phyloP scores from a whole-genome alignment of 192 early-diverging fungal species.

The Dissophora globulifera region DNA sequence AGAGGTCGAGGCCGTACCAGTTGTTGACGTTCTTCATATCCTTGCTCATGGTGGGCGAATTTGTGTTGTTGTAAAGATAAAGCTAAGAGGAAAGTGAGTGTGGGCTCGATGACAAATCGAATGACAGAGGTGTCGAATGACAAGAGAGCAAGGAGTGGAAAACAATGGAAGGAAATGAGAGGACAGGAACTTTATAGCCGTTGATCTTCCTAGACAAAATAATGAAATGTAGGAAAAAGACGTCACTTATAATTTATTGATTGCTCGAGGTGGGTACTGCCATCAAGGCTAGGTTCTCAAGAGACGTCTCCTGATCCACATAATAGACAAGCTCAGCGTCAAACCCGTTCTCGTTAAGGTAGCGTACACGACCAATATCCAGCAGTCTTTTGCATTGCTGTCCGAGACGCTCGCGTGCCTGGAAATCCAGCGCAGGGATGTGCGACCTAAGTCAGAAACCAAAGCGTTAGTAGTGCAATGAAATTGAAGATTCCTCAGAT shows the following conservation, averaged over 20 bases:
- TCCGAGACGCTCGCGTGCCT: conserved; percentile 72
- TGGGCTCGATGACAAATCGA: conserved; percentile 10
- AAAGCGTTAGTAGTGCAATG: not conserved
- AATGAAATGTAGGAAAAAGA: conserved; percentile 8
- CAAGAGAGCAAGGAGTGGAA: conserved; percentile 6
- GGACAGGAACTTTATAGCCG: not conserved
- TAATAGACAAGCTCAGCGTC: conserved; percentile 81
- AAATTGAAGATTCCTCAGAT: no score
- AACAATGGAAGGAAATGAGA: conserved; percentile 34
- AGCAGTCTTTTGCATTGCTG: conserved; percentile 81
- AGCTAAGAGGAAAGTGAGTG: not conserved
- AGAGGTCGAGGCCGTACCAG: conserved; percentile 50
- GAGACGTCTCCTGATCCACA: conserved; percentile 65
- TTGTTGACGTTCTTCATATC: conserved; percentile 55
- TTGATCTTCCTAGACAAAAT: conserved; percentile 4
- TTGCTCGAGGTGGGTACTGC: conserved; percentile 53
- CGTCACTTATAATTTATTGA: no score
- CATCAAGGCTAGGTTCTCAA: conserved; percentile 83
- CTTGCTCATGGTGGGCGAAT: conserved; percentile 37
- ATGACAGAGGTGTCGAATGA: not conserved
- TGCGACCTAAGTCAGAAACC: conserved; percentile 56
- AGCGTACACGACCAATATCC: conserved; percentile 75
- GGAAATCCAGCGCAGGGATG: conserved; percentile 75
- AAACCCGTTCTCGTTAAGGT: conserved; percentile 67
- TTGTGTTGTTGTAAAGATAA: not conserved